Evolutionary conservation across 1,139 yeast species (phyloP).

Genomic region (Candida albicans): DNA sequence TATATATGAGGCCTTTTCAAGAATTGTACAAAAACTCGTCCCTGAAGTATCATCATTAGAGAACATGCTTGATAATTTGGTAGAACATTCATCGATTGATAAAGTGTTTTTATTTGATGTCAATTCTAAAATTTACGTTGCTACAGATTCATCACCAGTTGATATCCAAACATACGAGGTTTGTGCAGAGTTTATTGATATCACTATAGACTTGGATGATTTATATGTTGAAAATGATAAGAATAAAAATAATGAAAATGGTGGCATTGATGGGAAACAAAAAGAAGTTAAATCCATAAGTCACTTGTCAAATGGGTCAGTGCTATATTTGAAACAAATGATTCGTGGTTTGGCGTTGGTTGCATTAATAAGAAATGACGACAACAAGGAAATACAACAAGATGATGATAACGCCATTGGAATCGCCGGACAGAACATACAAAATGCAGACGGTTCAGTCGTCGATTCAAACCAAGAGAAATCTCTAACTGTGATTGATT

Average conservation of each 20-base stretch:
- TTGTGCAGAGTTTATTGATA: slow-evolving; percentile 95
- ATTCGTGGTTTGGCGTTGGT: slow-evolving; percentile 90
- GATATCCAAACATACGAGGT: slow-evolving; percentile 95
- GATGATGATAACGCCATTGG: slow-evolving; percentile 19
- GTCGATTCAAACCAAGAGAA: slow-evolving; percentile 49
- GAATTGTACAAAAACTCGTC: slow-evolving; percentile 87
- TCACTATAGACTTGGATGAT: slow-evolving; percentile 84
- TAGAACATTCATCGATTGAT: slow-evolving; percentile 87
- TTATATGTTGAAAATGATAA: slow-evolving; percentile 50
- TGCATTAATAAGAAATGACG: slow-evolving; percentile 75
- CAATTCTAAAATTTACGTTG: slow-evolving; percentile 91
- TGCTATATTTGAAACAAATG: slow-evolving; percentile 85
- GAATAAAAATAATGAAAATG: slow-evolving; percentile 7
- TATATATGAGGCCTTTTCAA: slow-evolving; percentile 90
- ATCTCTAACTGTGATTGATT: slow-evolving; percentile 77
- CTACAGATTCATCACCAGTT: slow-evolving; percentile 94
- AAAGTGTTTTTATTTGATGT: slow-evolving; percentile 91
- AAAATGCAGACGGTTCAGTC: background rate
- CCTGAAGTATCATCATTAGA: slow-evolving; percentile 89
- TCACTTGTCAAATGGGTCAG: slow-evolving; percentile 76
- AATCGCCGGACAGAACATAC: background rate
- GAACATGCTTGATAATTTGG: slow-evolving; percentile 82
- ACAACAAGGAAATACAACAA: slow-evolving; percentile 20
- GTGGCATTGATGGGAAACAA: slow-evolving; percentile 11
- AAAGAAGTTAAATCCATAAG: slow-evolving; percentile 66